Conservation (phyloP, 345 rosid genomes). For the Trapa incisa region DNA sequence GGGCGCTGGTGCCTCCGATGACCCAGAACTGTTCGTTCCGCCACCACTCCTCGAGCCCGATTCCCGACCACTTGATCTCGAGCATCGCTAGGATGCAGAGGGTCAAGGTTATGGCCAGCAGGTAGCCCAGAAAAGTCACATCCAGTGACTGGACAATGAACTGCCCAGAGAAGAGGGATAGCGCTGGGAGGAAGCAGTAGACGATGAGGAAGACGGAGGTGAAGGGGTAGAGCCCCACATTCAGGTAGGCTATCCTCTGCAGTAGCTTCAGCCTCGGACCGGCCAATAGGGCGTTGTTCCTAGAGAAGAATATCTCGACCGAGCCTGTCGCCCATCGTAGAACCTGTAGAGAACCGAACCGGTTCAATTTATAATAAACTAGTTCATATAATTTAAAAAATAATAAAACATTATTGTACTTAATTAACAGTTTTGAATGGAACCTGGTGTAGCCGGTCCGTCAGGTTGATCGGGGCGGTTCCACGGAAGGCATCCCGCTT, state of each 20-base stretch:
- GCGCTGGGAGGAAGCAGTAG: slow-evolving; percentile 20
- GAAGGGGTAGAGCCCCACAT: slow-evolving; percentile 18
- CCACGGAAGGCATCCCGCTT: slow-evolving; percentile 18
- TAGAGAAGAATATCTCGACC: slow-evolving; percentile 20
- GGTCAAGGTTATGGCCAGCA: slow-evolving; percentile 17
- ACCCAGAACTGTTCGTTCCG: slow-evolving; percentile 21
- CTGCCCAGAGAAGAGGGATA: slow-evolving; percentile 19
- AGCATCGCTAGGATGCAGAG: slow-evolving; percentile 18
- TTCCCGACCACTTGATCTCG: slow-evolving; percentile 24
- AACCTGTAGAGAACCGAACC: neutral
- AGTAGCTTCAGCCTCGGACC: slow-evolving; percentile 17
- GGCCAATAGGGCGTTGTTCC: slow-evolving; percentile 19
- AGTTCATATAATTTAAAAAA: too few species aligned
- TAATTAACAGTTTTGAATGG: too few species aligned
- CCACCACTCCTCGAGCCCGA: slow-evolving; percentile 20
- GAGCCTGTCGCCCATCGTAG: slow-evolving; percentile 24
- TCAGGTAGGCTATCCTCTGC: slow-evolving; percentile 22
- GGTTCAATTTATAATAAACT: too few species aligned
- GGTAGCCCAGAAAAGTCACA: slow-evolving; percentile 16
- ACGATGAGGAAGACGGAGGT: slow-evolving; percentile 22
- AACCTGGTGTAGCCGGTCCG: slow-evolving; percentile 19
- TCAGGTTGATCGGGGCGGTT: slow-evolving; percentile 18
- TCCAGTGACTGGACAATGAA: slow-evolving; percentile 15
- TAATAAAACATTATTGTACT: too few species aligned
- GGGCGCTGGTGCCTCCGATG: slow-evolving; percentile 19